phyloP scores from a whole-genome alignment of 2,329 filamentous ascomycete species.

The Fusarium siculi region DNA sequence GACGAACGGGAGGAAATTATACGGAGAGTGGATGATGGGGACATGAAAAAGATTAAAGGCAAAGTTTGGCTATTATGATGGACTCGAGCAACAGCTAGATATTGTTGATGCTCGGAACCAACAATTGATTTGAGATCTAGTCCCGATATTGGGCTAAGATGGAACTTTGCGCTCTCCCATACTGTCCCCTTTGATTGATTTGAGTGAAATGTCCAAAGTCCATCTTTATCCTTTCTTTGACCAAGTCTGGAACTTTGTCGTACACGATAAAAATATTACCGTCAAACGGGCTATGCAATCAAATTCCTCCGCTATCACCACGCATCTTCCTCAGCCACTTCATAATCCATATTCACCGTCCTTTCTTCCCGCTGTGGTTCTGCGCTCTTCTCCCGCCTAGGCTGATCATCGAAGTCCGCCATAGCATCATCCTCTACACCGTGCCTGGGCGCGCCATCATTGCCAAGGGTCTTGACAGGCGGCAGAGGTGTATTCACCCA shows the following conservation, averaged over 20 bases:
- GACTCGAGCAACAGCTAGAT: background rate
- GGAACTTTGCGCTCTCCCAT: background rate
- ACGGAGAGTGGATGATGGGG: slow-evolving; percentile 4
- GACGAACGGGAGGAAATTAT: slow-evolving; percentile 4
- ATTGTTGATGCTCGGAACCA: slow-evolving; percentile 5
- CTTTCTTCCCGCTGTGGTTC: slow-evolving; percentile 44
- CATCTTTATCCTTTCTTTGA: background rate
- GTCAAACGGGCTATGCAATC: background rate
- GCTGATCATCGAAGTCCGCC: slow-evolving; percentile 40
- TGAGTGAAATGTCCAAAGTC: background rate
- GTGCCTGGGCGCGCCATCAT: slow-evolving; percentile 8
- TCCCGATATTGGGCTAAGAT: slow-evolving; percentile 29
- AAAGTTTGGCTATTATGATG: slow-evolving; percentile 1
- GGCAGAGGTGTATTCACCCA: slow-evolving; percentile 63
- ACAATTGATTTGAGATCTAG: slow-evolving; percentile 32
- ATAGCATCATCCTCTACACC: slow-evolving; percentile 40
- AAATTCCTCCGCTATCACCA: slow-evolving; percentile 49
- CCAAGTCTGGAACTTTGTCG: background rate
- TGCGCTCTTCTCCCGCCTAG: slow-evolving; percentile 16
- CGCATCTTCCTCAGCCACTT: slow-evolving; percentile 62
- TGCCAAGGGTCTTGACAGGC: slow-evolving; percentile 32
- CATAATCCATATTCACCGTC: slow-evolving; percentile 62
- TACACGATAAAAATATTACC: background rate
- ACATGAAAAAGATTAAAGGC: background rate
- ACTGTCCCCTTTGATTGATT: background rate